These are phyloP conservation scores for Schwanniomyces occidentalis DNA, from an alignment of 805 yeast genomes.

Conservation along the genomic window DNA sequence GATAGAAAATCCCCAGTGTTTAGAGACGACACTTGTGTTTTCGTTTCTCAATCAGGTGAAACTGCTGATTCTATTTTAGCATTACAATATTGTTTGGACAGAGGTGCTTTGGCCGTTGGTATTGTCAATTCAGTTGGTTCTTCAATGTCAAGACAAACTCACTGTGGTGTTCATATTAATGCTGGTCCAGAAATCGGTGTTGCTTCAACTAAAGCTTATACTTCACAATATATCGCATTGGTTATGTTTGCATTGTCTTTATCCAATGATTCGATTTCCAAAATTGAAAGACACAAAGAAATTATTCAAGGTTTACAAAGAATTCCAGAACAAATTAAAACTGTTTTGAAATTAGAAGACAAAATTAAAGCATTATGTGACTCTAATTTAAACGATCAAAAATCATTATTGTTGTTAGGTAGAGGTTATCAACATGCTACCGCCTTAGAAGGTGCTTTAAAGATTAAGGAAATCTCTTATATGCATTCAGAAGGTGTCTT, in stretches of 20 bases:
- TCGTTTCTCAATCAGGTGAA: constrained; percentile 98
- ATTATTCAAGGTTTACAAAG: constrained; percentile 82
- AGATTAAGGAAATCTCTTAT: constrained; percentile 96
- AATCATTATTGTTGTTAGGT: constrained; percentile 87
- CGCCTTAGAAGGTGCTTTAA: constrained; percentile 97
- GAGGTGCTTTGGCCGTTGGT: constrained; percentile 97
- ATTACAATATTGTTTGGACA: constrained; percentile 89
- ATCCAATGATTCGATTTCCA: constrained; percentile 86
- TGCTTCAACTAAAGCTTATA: constrained; percentile 98
- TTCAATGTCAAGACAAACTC: constrained; percentile 92
- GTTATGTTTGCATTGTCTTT: constrained; percentile 96
- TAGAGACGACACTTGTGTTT: constrained; percentile 96
- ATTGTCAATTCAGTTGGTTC: constrained; percentile 98
- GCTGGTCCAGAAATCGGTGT: constrained; percentile 99
- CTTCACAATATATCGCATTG: constrained; percentile 95
- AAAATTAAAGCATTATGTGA: constrained; percentile 75
- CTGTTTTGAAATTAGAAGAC: constrained; percentile 71
- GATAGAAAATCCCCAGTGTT: constrained; percentile 96
- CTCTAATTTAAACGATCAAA: constrained; percentile 70
- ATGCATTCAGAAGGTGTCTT: constrained; percentile 99
- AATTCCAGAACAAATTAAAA: constrained; percentile 83
- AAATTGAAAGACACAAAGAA: constrained; percentile 71
- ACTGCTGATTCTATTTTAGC: constrained; percentile 98
- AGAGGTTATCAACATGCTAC: constrained; percentile 98
- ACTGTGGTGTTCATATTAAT: constrained; percentile 98